A percentile compares a stretch with the other conserved stretches of the same genome.
Conservation (phyloP, 2,329 filamentous ascomycete genomes). For the Cryphonectria naterciae region DNA sequence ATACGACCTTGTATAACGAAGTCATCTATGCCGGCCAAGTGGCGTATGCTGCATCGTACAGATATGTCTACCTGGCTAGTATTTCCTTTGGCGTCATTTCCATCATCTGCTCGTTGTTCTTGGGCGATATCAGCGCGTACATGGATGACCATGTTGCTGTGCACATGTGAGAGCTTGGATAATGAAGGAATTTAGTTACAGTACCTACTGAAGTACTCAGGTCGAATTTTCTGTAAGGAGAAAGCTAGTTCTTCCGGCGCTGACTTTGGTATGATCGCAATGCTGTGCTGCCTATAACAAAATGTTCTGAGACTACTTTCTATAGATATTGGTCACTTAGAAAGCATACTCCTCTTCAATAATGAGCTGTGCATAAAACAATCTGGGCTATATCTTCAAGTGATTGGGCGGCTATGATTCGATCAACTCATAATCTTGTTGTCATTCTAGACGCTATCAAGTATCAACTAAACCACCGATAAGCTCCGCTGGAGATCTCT, state of each 20-base stretch:
- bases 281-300: neutral
- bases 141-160: slow-evolving; percentile 64
- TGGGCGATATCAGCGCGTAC: slow-evolving; percentile 62
- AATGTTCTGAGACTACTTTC: neutral
- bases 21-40: slow-evolving; percentile 60
- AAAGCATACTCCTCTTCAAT: neutral
- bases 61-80: slow-evolving; percentile 64
- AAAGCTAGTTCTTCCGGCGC: neutral
- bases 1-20: slow-evolving; percentile 52
- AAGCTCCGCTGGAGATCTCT: neutral
- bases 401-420: no score
- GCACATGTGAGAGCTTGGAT: slow-evolving; percentile 39
- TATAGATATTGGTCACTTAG: neutral
- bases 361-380: neutral
- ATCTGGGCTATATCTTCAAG: no score
- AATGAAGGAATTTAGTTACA: neutral
- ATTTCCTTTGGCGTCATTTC: slow-evolving; percentile 63
- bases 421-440: no score
- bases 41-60: slow-evolving; percentile 62
- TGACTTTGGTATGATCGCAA: neutral
- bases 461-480: neutral
- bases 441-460: no score
- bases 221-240: neutral
- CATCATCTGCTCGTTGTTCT: slow-evolving; percentile 60
- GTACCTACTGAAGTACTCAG: neutral